Conservation (phyloP, 176 grass and related monocot species). For the Carex kokanica region DNA sequence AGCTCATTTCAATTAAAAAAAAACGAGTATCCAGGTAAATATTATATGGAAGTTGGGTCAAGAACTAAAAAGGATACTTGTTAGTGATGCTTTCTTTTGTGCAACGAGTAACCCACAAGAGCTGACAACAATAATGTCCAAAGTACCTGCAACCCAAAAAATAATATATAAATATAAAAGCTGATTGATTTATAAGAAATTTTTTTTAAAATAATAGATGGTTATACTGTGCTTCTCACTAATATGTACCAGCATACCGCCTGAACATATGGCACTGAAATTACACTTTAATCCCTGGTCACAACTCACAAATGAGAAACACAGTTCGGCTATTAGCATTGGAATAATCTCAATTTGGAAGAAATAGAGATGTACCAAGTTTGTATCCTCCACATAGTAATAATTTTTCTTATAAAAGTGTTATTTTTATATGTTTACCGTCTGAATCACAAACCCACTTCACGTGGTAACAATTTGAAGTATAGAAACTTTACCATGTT, state of each 20-base stretch:
- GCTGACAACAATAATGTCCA: slow-evolving; percentile 93
- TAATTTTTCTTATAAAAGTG: not conserved
- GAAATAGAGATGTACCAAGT: not conserved
- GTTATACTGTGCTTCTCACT: not conserved
- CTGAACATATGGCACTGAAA: not conserved
- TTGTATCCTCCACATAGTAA: not conserved
- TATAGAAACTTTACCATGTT: slow-evolving; percentile 58
- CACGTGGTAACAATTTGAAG: not conserved
- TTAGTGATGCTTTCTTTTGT: slow-evolving; percentile 67
- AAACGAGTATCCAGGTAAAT: not conserved
- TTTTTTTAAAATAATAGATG: not conserved
- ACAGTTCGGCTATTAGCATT: not conserved
- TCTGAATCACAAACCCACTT: not conserved
- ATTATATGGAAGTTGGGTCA: not conserved
- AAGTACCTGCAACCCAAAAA: slow-evolving; percentile 57
- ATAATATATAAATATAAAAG: not conserved
- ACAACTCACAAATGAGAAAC: slow-evolving; percentile 11
- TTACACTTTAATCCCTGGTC: not conserved
- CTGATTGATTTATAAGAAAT: not conserved
- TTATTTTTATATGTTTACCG: too few relatives aligned
- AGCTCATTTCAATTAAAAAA: not conserved
- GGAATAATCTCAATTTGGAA: slow-evolving; percentile 16
- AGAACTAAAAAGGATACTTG: slow-evolving; percentile 4
- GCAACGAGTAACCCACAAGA: slow-evolving; percentile 95
- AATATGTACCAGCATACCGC: not conserved